phyloP scores from a whole-genome alignment of 345 rosid genomes.

The Citrus unshiu region DNA sequence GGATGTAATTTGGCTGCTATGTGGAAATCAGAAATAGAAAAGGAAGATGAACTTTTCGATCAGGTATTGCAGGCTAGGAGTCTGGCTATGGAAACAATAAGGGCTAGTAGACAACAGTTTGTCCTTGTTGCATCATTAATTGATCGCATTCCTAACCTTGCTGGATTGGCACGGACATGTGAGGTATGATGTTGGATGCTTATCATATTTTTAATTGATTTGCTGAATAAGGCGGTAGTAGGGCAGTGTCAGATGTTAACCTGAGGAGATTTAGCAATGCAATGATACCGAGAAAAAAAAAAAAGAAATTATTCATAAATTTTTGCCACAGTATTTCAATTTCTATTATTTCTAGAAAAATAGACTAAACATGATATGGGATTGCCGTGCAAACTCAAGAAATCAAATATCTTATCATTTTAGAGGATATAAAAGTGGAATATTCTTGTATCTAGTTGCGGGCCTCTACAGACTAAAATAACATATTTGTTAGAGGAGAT shows the following conservation, averaged over 20 bases:
- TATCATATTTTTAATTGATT: background rate
- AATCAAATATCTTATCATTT: background rate
- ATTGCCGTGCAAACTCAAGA: background rate
- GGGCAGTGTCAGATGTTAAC: background rate
- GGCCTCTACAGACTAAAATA: background rate
- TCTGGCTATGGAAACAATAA: conserved; percentile 50
- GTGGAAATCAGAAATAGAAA: conserved; percentile 68
- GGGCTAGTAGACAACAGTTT: conserved; percentile 67
- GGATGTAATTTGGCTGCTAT: background rate
- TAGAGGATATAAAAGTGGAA: background rate
- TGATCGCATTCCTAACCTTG: conserved; percentile 95
- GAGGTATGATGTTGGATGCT: conserved; percentile 48
- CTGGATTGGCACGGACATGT: conserved; percentile 93
- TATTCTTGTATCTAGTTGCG: background rate
- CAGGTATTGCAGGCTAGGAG: conserved; percentile 70
- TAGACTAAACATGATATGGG: background rate
- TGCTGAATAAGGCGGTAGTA: background rate
- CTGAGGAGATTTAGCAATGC: background rate
- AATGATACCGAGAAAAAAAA: background rate
- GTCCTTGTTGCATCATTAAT: conserved; percentile 86
- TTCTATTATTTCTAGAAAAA: background rate
- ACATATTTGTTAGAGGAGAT: background rate
- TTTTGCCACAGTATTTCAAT: background rate
- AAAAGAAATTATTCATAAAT: background rate
- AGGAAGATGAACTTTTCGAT: conserved; percentile 74